A percentile compares a stretch with the other conserved stretches of the same genome.
Evolutionary conservation across 352 stramenopile genomes (phyloP).

Genomic region (Phytopythium delawarense): DNA sequence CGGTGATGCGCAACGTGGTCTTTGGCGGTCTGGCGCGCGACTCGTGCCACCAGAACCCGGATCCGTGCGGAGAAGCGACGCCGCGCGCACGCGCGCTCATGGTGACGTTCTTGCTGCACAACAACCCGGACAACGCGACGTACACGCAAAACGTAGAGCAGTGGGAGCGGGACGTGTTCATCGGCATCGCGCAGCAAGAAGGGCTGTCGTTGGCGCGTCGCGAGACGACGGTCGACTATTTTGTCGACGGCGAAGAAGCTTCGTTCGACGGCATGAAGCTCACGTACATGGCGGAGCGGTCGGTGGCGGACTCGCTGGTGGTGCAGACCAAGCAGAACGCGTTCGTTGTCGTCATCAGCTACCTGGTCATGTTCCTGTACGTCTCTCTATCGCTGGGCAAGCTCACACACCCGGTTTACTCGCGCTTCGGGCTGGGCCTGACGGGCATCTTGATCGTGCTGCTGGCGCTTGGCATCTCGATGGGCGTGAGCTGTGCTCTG

Average conservation of each 20-base stretch:
- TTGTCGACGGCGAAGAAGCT: slow-evolving; percentile 18
- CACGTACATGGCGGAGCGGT: slow-evolving; percentile 85
- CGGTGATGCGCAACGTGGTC: slow-evolving; percentile 86
- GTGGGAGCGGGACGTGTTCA: slow-evolving; percentile 82
- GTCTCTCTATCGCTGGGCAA: slow-evolving; percentile 82
- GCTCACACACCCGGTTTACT: slow-evolving; percentile 59
- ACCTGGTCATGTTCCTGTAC: slow-evolving; percentile 90
- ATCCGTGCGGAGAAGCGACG: slow-evolving; percentile 79
- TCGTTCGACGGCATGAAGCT: slow-evolving; percentile 56
- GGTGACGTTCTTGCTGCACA: slow-evolving; percentile 86
- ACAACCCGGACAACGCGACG: slow-evolving; percentile 63
- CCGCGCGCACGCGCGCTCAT: slow-evolving; percentile 74
- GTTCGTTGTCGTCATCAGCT: slow-evolving; percentile 85
- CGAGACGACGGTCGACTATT: slow-evolving; percentile 9
- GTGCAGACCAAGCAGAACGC: slow-evolving; percentile 88
- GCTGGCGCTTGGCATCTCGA: slow-evolving; percentile 64
- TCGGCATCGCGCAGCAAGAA: slow-evolving; percentile 28
- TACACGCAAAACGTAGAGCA: slow-evolving; percentile 70
- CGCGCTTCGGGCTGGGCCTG: slow-evolving; percentile 74
- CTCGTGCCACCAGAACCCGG: slow-evolving; percentile 67
- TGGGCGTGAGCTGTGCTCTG: slow-evolving; percentile 61
- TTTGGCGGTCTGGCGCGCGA: slow-evolving; percentile 73
- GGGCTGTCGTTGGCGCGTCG: slow-evolving; percentile 10
- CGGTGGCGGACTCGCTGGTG: slow-evolving; percentile 73
- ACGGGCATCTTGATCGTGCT: slow-evolving; percentile 86